Conservation (phyloP, 2,329 filamentous ascomycete genomes). For the Fusarium fujikuroi region DNA sequence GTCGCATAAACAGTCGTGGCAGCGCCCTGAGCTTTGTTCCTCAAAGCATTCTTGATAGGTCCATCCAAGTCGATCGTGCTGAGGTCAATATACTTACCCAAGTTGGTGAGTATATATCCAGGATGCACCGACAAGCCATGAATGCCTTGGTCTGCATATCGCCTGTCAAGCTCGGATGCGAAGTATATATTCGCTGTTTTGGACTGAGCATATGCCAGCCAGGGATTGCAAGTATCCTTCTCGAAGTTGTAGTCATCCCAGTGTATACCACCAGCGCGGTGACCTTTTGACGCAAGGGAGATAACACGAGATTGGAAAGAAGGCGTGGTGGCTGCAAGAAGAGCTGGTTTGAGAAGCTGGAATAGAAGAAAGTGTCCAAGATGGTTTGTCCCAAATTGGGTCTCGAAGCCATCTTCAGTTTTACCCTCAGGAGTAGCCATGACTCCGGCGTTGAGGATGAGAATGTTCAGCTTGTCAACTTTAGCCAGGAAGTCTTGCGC, state of each 20-base stretch:
- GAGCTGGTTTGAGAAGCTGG: conserved; percentile 53
- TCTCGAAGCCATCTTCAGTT: conserved; percentile 34
- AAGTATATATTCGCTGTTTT: conserved; percentile 39
- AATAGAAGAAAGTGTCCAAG: conserved; percentile 45
- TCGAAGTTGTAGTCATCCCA: conserved; percentile 31
- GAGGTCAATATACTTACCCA: not conserved
- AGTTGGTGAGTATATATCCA: conserved; percentile 3
- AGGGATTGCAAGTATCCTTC: conserved; percentile 17
- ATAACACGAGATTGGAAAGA: conserved; percentile 60
- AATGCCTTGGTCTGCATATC: conserved; percentile 8
- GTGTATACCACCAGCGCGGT: conserved; percentile 39
- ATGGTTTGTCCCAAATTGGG: conserved; percentile 44
- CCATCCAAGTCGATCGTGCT: not conserved
- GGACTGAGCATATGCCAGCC: conserved; percentile 32
- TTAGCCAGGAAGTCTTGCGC: not conserved
- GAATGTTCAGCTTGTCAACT: not conserved
- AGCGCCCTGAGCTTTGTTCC: not conserved
- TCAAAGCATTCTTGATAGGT: not conserved
- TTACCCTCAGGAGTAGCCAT: conserved; percentile 22
- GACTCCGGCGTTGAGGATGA: conserved; percentile 16
- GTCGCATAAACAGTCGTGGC: conserved; percentile 11
- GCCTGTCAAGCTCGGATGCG: conserved; percentile 27
- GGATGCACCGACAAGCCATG: conserved; percentile 34
- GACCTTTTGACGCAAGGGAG: conserved; percentile 55
- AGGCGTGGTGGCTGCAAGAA: conserved; percentile 53